phyloP scores from a whole-genome alignment of 495 filamentous ascomycete genomes.

The Bathelium albidoporum region DNA sequence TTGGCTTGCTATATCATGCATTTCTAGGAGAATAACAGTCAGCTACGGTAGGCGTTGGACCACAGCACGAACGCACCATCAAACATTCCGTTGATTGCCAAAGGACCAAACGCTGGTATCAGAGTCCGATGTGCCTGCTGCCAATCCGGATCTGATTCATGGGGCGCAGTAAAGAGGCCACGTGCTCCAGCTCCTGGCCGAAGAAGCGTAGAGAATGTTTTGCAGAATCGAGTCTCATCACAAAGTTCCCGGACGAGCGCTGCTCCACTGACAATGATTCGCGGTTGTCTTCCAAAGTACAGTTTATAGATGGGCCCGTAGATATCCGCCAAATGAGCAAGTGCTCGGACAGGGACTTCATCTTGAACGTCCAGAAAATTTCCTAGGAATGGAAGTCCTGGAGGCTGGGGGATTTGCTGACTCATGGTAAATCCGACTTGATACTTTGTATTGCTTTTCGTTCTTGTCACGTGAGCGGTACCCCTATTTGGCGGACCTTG shows the following conservation, averaged over 20 bases:
- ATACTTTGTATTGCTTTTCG: too few relatives aligned
- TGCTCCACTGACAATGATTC: slow-evolving; percentile 9
- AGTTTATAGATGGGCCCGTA: slow-evolving; percentile 25
- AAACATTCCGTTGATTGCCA: slow-evolving; percentile 61
- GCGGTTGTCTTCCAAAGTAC: slow-evolving; percentile 4
- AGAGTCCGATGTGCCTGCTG: slow-evolving; percentile 57
- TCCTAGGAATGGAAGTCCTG: slow-evolving; percentile 22
- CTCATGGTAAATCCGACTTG: not conserved
- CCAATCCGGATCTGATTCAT: slow-evolving; percentile 48
- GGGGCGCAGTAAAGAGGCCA: slow-evolving; percentile 58
- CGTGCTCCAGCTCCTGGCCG: slow-evolving; percentile 52
- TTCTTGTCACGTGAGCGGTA: too few relatives aligned
- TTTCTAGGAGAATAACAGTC: not conserved
- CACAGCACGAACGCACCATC: slow-evolving; percentile 6
- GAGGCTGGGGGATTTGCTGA: slow-evolving; percentile 16
- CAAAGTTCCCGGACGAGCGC: slow-evolving; percentile 48
- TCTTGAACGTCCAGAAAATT: slow-evolving; percentile 22
- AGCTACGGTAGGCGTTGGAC: not conserved
- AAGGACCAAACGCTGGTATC: slow-evolving; percentile 61
- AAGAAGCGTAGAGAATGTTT: slow-evolving; percentile 41
- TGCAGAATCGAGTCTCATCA: slow-evolving; percentile 57
- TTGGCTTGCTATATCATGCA: slow-evolving; percentile 12
- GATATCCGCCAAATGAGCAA: slow-evolving; percentile 20
- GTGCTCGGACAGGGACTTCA: slow-evolving; percentile 17
- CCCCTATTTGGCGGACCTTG: too few relatives aligned